A percentile compares a stretch with the other conserved stretches of the same genome.
phyloP scores from a whole-genome alignment of 2,329 filamentous ascomycete genomes.

The Macrophomina tecta region DNA sequence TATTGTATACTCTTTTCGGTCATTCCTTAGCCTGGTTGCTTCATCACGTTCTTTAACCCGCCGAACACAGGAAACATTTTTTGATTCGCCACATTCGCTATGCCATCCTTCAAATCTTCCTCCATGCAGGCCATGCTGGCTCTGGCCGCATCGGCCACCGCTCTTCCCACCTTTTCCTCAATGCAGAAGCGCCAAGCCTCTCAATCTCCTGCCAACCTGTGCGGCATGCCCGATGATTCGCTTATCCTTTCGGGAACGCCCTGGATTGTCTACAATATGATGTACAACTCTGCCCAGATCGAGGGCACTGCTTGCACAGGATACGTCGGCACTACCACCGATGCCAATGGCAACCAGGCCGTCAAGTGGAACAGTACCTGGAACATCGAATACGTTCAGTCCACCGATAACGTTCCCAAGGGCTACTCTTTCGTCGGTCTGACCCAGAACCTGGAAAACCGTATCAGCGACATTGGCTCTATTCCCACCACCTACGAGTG shows the following conservation, averaged over 20 bases:
- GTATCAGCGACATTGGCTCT: constrained; percentile 45
- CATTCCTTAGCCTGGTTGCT: constrained; percentile 15
- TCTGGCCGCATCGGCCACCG: constrained; percentile 27
- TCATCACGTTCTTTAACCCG: not conserved
- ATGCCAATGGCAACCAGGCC: constrained; percentile 40
- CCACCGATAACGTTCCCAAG: constrained; percentile 48
- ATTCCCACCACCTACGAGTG: constrained; percentile 51
- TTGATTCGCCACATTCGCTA: constrained; percentile 1
- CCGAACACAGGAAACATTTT: not conserved
- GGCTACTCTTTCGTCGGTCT: constrained; percentile 55
- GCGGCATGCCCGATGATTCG: constrained; percentile 25
- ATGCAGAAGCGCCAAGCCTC: constrained; percentile 26
- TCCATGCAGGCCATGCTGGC: constrained; percentile 27
- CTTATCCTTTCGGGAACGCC: constrained; percentile 46
- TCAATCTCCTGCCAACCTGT: constrained; percentile 30
- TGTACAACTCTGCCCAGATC: constrained; percentile 50
- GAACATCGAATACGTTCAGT: constrained; percentile 44
- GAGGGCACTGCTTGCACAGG: constrained; percentile 50
- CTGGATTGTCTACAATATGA: constrained; percentile 56
- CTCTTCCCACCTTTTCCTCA: constrained; percentile 26
- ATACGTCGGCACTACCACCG: constrained; percentile 42
- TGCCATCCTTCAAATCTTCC: constrained; percentile 22
- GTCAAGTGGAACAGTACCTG: constrained; percentile 49
- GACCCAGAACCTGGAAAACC: constrained; percentile 50
- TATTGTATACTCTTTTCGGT: constrained; percentile 24